Conservation (phyloP, 2,329 filamentous ascomycete genomes). For the Xylaria sp. region DNA sequence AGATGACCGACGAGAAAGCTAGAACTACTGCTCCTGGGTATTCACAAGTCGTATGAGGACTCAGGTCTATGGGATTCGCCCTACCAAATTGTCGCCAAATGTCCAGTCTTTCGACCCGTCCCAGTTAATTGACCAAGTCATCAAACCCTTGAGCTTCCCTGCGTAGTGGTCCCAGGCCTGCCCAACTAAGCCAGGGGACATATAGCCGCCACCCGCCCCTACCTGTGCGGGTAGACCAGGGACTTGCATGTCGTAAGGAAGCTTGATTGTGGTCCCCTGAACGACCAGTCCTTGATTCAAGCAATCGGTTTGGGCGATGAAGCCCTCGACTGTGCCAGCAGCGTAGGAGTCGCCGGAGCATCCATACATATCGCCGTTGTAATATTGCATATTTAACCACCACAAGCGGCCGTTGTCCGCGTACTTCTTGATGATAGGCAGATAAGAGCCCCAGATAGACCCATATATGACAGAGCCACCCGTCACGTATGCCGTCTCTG, state of each 20-base stretch:
- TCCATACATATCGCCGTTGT: constrained; percentile 54
- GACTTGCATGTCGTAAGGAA: constrained; percentile 52
- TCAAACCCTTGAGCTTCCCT: constrained; percentile 51
- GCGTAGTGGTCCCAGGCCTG: constrained; percentile 50
- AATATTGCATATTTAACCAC: constrained; percentile 55
- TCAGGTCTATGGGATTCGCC: constrained; percentile 30
- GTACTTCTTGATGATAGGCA: constrained; percentile 54
- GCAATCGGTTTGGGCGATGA: constrained; percentile 53
- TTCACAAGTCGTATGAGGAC: neutral
- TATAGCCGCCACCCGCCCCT: constrained; percentile 51
- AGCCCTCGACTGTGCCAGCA: constrained; percentile 50
- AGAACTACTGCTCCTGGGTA: neutral
- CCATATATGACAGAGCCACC: constrained; percentile 50
- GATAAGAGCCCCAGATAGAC: constrained; percentile 53
- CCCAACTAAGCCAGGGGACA: constrained; percentile 47
- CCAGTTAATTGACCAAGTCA: constrained; percentile 55
- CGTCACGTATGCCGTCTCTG: constrained; percentile 53
- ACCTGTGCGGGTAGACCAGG: constrained; percentile 52
- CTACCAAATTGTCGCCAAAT: constrained; percentile 50
- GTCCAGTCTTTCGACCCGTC: constrained; percentile 52
- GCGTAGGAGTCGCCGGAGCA: constrained; percentile 50
- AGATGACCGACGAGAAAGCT: neutral
- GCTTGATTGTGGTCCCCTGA: constrained; percentile 49
- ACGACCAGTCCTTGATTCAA: constrained; percentile 50
- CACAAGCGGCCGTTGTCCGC: constrained; percentile 52